phyloP scores from a whole-genome alignment of 768 basidiomycete genomes.

The Boletus vinaceobasis region DNA sequence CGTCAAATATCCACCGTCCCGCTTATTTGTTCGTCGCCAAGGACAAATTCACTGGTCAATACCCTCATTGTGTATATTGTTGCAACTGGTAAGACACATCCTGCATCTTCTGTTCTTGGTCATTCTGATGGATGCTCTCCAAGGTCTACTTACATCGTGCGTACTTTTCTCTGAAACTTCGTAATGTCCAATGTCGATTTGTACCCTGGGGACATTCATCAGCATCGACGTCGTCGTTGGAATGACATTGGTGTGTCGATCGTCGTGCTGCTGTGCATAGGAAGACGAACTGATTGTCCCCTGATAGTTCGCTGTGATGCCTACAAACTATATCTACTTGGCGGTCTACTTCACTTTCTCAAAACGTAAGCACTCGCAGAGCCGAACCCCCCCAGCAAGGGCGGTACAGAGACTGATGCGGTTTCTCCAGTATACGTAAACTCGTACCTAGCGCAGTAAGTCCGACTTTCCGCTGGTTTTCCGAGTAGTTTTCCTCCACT shows the following conservation, averaged over 20 bases:
- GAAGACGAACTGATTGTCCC: not conserved
- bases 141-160: slow-evolving; percentile 39
- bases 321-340: slow-evolving; percentile 52
- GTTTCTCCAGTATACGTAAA: slow-evolving; percentile 48
- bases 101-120: slow-evolving; percentile 10
- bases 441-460: slow-evolving; percentile 49
- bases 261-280: not conserved
- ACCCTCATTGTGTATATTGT: slow-evolving; percentile 49
- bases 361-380: slow-evolving; percentile 40
- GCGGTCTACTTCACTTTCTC: slow-evolving; percentile 51
- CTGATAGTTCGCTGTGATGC: slow-evolving; percentile 47
- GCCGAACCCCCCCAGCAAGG: not conserved
- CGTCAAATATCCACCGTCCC: not conserved
- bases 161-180: slow-evolving; percentile 7
- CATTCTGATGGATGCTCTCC: slow-evolving; percentile 17
- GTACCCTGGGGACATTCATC: slow-evolving; percentile 1
- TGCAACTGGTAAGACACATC: slow-evolving; percentile 46
- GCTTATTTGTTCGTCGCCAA: slow-evolving; percentile 17
- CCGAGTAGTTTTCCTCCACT: not conserved
- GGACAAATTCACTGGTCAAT: slow-evolving; percentile 51
- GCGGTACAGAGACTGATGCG: not conserved
- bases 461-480: not conserved
- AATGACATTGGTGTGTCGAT: slow-evolving; percentile 34
- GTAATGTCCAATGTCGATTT: not conserved
- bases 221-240: slow-evolving; percentile 48